Percentiles rank a stretch among this genome's conserved stretches.
phyloP scores from a whole-genome alignment of 1,139 yeast genomes.

The Martiniozyma asiatica region DNA sequence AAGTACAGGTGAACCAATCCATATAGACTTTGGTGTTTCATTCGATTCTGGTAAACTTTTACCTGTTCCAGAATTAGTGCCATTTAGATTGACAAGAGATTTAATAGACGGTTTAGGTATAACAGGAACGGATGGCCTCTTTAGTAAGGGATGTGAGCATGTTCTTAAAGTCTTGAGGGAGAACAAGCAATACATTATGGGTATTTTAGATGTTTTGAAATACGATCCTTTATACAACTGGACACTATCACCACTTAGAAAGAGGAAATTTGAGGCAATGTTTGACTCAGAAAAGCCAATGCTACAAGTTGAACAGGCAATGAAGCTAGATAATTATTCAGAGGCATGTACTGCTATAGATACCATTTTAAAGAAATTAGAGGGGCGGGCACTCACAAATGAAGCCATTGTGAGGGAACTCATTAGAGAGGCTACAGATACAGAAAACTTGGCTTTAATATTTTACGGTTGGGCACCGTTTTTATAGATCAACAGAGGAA shows the following conservation, averaged over 20 bases:
- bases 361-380: slow-evolving; percentile 59
- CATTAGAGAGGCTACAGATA: slow-evolving; percentile 63
- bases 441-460: slow-evolving; percentile 57
- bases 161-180: slow-evolving; percentile 57
- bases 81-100: slow-evolving; percentile 84
- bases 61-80: slow-evolving; percentile 86
- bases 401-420: slow-evolving; percentile 80
- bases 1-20: slow-evolving; percentile 79
- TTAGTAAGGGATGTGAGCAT: slow-evolving; percentile 59
- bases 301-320: slow-evolving; percentile 53
- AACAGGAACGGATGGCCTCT: slow-evolving; percentile 69
- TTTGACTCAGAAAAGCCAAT: slow-evolving; percentile 41
- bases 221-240: slow-evolving; percentile 93
- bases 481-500: slow-evolving; percentile 24
- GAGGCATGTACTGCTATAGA: slow-evolving; percentile 74
- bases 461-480: slow-evolving; percentile 78
- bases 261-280: slow-evolving; percentile 39
- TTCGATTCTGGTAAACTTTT: slow-evolving; percentile 83
- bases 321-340: slow-evolving; percentile 36
- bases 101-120: slow-evolving; percentile 88
- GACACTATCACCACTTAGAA: slow-evolving; percentile 66
- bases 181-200: slow-evolving; percentile 58
- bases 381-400: slow-evolving; percentile 55
- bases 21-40: slow-evolving; percentile 92
- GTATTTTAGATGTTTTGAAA: slow-evolving; percentile 73